Evolutionary conservation across 768 basidiomycete species (phyloP).

Genomic region (Antrodiella citrinella): DNA sequence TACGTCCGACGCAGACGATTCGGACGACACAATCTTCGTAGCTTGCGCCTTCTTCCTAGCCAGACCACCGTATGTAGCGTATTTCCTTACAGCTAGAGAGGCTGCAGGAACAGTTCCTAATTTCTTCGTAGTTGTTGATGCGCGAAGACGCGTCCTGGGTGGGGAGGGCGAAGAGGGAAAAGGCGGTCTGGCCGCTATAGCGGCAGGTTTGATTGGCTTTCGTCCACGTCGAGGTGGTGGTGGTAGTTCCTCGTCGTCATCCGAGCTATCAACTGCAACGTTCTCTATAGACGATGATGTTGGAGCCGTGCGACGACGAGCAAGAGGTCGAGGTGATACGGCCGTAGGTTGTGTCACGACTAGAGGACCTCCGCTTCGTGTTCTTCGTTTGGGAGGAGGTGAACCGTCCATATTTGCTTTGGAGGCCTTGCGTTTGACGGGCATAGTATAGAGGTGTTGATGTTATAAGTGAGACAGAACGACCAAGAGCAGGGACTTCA

Average conservation of each 20-base stretch:
- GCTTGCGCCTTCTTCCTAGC: too few species aligned
- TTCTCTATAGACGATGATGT: neutral
- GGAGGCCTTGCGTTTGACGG: constrained; percentile 25
- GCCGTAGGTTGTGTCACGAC: neutral
- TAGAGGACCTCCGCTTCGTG: neutral
- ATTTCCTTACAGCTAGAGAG: too few species aligned
- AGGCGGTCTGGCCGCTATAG: neutral
- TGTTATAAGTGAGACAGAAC: neutral
- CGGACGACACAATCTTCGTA: too few species aligned
- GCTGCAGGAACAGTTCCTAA: too few species aligned
- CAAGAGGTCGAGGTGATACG: neutral
- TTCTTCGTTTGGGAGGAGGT: neutral
- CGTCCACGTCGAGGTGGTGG: neutral
- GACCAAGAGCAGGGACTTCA: too few species aligned
- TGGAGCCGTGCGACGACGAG: neutral
- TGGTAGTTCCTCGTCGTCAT: neutral
- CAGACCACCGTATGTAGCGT: too few species aligned
- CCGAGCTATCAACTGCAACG: neutral
- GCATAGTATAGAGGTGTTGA: constrained; percentile 17
- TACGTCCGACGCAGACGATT: neutral
- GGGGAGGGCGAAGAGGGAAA: neutral
- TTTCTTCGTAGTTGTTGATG: too few species aligned
- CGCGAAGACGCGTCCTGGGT: neutral
- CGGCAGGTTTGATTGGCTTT: neutral
- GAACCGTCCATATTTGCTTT: constrained; percentile 1